These are phyloP conservation scores for Aschersonia sp. DNA, from an alignment of 2,329 filamentous ascomycete genomes.

Conservation along the genomic window DNA sequence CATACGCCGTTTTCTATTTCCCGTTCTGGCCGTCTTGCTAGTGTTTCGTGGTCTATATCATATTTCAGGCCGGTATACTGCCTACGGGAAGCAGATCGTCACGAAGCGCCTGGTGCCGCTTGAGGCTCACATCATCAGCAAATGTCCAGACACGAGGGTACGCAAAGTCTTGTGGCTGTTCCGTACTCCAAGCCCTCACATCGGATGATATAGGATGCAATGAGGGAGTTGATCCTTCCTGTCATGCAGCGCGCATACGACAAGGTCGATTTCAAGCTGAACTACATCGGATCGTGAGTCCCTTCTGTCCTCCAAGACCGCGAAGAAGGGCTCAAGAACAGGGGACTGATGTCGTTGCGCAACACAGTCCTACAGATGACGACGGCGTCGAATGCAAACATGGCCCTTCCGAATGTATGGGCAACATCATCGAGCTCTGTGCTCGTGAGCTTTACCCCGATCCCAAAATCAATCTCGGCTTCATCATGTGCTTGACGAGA, in stretches of 20 bases:
- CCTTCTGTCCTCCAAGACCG: not conserved
- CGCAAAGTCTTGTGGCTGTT: not conserved
- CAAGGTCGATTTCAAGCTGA: slow-evolving; percentile 83
- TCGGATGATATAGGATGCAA: slow-evolving; percentile 42
- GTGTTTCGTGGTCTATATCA: not conserved
- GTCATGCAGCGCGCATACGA: slow-evolving; percentile 68
- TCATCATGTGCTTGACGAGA: slow-evolving; percentile 75
- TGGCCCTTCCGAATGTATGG: slow-evolving; percentile 76
- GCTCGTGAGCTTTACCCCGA: slow-evolving; percentile 70
- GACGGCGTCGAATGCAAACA: slow-evolving; percentile 82
- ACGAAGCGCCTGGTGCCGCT: slow-evolving; percentile 47
- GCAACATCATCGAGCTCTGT: slow-evolving; percentile 90
- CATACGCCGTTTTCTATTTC: slow-evolving; percentile 2
- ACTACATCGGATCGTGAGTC: slow-evolving; percentile 69
- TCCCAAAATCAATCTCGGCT: slow-evolving; percentile 79
- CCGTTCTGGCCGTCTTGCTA: slow-evolving; percentile 1
- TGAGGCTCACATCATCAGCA: slow-evolving; percentile 93
- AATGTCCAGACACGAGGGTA: slow-evolving; percentile 78
- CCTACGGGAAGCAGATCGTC: not conserved
- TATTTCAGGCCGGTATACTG: not conserved
- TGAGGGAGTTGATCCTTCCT: slow-evolving; percentile 68
- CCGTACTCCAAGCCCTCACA: not conserved
- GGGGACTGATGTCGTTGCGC: not conserved
- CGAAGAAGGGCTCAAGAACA: not conserved
- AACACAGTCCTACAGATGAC: slow-evolving; percentile 48